Percentiles rank a stretch among this genome's conserved stretches.
Conservation (phyloP, 1,139 yeast genomes). For the Sugiyamaella paludigena region DNA sequence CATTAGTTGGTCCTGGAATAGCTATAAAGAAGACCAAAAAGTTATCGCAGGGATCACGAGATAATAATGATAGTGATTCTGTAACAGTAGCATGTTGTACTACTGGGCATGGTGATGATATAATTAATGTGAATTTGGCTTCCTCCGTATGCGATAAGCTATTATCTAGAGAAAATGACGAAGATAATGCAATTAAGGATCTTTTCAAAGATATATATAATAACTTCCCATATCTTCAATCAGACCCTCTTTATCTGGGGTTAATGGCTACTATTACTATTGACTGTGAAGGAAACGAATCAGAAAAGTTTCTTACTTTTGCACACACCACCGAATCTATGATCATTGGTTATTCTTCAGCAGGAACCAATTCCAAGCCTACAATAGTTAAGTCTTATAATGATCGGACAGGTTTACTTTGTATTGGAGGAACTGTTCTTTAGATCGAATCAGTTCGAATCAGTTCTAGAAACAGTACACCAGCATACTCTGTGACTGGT, state of each 20-base stretch:
- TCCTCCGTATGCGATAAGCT: slow-evolving; percentile 10
- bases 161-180: neutral
- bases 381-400: slow-evolving; percentile 3
- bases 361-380: neutral
- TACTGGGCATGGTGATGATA: slow-evolving; percentile 43
- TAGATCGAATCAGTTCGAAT: neutral
- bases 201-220: slow-evolving; percentile 3
- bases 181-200: neutral
- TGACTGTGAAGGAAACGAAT: slow-evolving; percentile 2
- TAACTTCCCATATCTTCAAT: slow-evolving; percentile 19
- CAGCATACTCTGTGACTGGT: too few relatives aligned
- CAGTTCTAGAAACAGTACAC: too few relatives aligned
- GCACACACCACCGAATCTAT: slow-evolving; percentile 31
- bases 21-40: slow-evolving; percentile 15
- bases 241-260: slow-evolving; percentile 28
- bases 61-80: neutral
- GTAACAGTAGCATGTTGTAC: slow-evolving; percentile 24
- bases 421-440: slow-evolving; percentile 9
- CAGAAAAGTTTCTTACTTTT: slow-evolving; percentile 16
- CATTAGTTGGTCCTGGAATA: slow-evolving; percentile 37
- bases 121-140: slow-evolving; percentile 32
- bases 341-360: slow-evolving; percentile 22
- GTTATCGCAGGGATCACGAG: neutral
- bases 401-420: slow-evolving; percentile 6
- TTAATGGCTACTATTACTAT: slow-evolving; percentile 18